Conservation (phyloP, 139 green algal species). For the Tetraselmis chui region DNA sequence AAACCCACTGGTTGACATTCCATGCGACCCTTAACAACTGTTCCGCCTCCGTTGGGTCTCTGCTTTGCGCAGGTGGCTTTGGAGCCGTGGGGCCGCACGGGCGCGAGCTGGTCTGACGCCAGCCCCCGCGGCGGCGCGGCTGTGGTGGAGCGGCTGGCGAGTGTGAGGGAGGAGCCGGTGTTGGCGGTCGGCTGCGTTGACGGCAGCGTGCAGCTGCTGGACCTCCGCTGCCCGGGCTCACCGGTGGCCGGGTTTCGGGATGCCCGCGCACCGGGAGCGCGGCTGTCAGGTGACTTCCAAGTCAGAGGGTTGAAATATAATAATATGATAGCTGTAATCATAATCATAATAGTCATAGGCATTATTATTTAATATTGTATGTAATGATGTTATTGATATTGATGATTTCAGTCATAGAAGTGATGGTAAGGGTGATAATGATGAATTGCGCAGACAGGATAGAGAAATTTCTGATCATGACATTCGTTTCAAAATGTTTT, state of each 20-base stretch:
- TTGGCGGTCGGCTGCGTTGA: conserved; percentile 41
- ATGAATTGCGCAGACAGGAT: too few species aligned
- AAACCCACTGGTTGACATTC: too few species aligned
- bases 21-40: background rate
- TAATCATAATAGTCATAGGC: too few species aligned
- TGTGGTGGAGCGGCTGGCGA: conserved; percentile 15
- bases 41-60: background rate
- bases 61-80: background rate
- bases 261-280: conserved; percentile 9
- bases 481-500: too few species aligned
- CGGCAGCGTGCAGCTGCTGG: conserved; percentile 57
- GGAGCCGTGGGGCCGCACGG: background rate
- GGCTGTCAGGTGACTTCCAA: conserved; percentile 6
- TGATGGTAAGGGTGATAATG: too few species aligned
- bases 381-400: too few species aligned
- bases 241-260: conserved; percentile 32
- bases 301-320: background rate
- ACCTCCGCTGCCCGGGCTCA: conserved; percentile 44
- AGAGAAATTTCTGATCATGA: too few species aligned
- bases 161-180: conserved; percentile 12
- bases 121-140: background rate
- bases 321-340: too few species aligned
- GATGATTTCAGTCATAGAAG: too few species aligned
- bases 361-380: too few species aligned
- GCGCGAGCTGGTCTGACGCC: background rate